These are phyloP conservation scores for Cyberlindnera americana DNA, from an alignment of 805 yeast genomes.

Conservation along the genomic window DNA sequence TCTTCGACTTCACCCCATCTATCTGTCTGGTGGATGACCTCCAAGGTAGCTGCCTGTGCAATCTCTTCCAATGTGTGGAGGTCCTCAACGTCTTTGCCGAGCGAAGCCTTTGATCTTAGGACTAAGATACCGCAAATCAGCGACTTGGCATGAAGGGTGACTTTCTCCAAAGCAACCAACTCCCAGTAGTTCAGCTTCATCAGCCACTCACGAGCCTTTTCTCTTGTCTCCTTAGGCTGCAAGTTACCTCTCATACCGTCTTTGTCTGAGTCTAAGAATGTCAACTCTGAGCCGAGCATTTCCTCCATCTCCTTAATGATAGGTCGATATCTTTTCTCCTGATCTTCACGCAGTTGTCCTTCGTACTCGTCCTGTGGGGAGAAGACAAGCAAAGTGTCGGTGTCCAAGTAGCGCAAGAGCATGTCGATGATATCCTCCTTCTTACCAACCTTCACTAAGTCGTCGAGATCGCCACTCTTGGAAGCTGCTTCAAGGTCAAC, in stretches of 20 bases:
- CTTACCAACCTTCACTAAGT: constrained; percentile 57
- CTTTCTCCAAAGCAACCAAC: constrained; percentile 83
- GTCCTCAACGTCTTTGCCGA: constrained; percentile 37
- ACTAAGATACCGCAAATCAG: constrained; percentile 76
- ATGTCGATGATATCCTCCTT: constrained; percentile 52
- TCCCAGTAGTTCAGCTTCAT: constrained; percentile 65
- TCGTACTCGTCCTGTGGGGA: constrained; percentile 79
- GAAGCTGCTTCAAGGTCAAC: constrained; percentile 60
- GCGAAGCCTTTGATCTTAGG: constrained; percentile 49
- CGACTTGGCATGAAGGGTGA: constrained; percentile 83
- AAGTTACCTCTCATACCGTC: constrained; percentile 79
- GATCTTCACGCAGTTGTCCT: constrained; percentile 76
- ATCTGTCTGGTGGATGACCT: constrained; percentile 77
- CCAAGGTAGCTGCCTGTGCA: constrained; percentile 75
- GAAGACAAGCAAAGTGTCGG: constrained; percentile 87
- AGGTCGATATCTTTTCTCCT: constrained; percentile 73
- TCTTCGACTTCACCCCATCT: constrained; percentile 99
- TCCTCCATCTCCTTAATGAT: constrained; percentile 64
- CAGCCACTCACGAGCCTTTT: constrained; percentile 64
- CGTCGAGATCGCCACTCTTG: constrained; percentile 39
- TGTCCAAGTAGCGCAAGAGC: constrained; percentile 81
- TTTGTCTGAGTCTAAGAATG: constrained; percentile 72
- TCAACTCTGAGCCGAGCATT: constrained; percentile 45
- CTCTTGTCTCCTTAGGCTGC: constrained; percentile 58
- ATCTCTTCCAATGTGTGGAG: constrained; percentile 60